Conservation (phyloP, 495 filamentous ascomycete species). For the Darksidea phi region DNA sequence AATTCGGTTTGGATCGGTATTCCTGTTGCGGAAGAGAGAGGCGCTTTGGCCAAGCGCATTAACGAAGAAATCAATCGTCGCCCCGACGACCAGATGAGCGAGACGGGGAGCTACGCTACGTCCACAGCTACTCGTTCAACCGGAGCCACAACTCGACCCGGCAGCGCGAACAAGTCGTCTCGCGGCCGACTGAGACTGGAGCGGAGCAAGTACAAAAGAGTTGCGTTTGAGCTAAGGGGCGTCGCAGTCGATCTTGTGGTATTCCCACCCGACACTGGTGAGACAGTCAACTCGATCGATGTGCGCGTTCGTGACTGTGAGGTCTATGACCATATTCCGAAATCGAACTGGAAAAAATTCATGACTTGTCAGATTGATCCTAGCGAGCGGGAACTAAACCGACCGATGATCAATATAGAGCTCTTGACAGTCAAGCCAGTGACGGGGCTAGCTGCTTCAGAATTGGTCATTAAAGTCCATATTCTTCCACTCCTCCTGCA, state of each 20-base stretch:
- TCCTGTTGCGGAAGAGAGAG: slow-evolving; percentile 77
- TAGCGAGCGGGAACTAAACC: slow-evolving; percentile 77
- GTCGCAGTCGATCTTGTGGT: slow-evolving; percentile 80
- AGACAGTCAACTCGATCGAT: slow-evolving; percentile 84
- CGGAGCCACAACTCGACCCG: slow-evolving; percentile 38
- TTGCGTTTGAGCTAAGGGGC: slow-evolving; percentile 89
- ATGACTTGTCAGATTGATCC: slow-evolving; percentile 87
- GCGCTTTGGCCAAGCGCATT: slow-evolving; percentile 63
- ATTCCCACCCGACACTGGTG: slow-evolving; percentile 72
- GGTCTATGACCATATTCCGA: slow-evolving; percentile 90
- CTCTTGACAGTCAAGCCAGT: slow-evolving; percentile 84
- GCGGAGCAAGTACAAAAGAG: slow-evolving; percentile 88
- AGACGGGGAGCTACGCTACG: slow-evolving; percentile 83
- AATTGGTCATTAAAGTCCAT: slow-evolving; percentile 82
- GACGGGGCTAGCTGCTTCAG: slow-evolving; percentile 77
- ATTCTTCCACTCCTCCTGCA: slow-evolving; percentile 87
- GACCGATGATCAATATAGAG: slow-evolving; percentile 86
- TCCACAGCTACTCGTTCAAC: slow-evolving; percentile 39
- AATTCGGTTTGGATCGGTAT: slow-evolving; percentile 98
- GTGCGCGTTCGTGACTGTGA: slow-evolving; percentile 78
- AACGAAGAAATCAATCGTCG: slow-evolving; percentile 70
- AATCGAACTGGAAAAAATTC: slow-evolving; percentile 98
- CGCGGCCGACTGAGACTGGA: slow-evolving; percentile 64
- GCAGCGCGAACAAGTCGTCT: slow-evolving; percentile 50
- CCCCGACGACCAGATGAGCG: slow-evolving; percentile 80